Conservation (phyloP, 179 eudicot genomes). For the Spergularia azorica region DNA sequence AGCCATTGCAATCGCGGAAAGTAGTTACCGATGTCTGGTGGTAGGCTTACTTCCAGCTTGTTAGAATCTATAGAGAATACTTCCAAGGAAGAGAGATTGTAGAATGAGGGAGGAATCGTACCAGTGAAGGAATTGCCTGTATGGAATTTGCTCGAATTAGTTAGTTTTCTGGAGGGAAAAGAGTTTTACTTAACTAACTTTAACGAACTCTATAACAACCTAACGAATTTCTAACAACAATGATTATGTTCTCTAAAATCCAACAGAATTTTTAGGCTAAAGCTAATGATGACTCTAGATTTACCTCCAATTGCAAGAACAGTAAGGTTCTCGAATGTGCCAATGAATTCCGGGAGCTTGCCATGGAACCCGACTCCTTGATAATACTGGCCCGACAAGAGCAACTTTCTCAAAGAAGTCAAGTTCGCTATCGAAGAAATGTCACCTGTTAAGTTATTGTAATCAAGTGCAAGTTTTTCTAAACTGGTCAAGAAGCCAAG, state of each 20-base stretch:
- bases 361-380: slow-evolving; percentile 12
- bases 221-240: no score
- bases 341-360: slow-evolving; percentile 3
- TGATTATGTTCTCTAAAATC: no score
- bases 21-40: slow-evolving; percentile 28
- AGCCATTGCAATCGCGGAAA: slow-evolving; percentile 35
- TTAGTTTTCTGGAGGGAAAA: no score
- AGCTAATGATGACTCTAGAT: no score
- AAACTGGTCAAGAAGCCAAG: slow-evolving; percentile 9
- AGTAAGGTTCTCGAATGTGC: slow-evolving; percentile 4
- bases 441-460: slow-evolving; percentile 10
- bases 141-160: no score
- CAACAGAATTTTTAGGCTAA: no score
- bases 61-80: not conserved
- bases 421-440: slow-evolving; percentile 1
- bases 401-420: not conserved
- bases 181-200: no score
- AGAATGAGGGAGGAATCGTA: slow-evolving; percentile 26
- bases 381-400: not conserved
- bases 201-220: no score
- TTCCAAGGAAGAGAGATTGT: slow-evolving; percentile 30
- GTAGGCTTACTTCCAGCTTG: slow-evolving; percentile 34
- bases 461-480: not conserved
- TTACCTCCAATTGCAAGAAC: slow-evolving; percentile 4
- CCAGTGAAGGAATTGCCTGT: slow-evolving; percentile 18